Percentiles rank a stretch among this genome's conserved stretches.
Evolutionary conservation across 2,329 filamentous ascomycete species (phyloP).

Genomic region (Cladosporium halotolerans): DNA sequence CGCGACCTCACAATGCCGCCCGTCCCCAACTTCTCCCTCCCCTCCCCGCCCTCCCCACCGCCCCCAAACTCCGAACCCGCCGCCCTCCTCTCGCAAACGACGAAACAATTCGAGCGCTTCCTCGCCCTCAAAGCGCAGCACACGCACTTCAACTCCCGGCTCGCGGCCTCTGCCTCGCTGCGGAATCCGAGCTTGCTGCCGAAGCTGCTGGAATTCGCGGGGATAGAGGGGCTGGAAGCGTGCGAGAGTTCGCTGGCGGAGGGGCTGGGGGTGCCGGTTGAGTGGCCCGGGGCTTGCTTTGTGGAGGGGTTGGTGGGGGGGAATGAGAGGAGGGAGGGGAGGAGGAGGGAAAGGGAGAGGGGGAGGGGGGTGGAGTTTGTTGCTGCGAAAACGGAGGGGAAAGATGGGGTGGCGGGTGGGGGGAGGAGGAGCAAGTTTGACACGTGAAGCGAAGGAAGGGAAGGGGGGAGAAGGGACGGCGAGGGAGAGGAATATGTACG

Average conservation of each 20-base stretch:
- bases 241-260: slow-evolving; percentile 55
- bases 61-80: slow-evolving; percentile 28
- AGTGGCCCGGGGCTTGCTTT: slow-evolving; percentile 40
- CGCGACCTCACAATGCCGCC: slow-evolving; percentile 69
- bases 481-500: not conserved
- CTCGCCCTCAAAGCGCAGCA: slow-evolving; percentile 70
- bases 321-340: slow-evolving; percentile 36
- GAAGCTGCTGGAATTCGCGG: slow-evolving; percentile 66
- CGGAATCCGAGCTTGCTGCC: slow-evolving; percentile 67
- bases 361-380: slow-evolving; percentile 29
- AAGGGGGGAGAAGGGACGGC: too few relatives aligned
- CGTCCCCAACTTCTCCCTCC: slow-evolving; percentile 66
- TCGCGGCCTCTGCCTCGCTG: slow-evolving; percentile 60
- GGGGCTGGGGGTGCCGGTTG: slow-evolving; percentile 32
- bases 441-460: not conserved
- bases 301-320: slow-evolving; percentile 28
- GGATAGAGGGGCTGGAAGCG: slow-evolving; percentile 43
- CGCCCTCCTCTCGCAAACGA: slow-evolving; percentile 36
- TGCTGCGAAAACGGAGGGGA: slow-evolving; percentile 10
- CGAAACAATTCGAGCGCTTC: slow-evolving; percentile 66
- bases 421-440: slow-evolving; percentile 1
- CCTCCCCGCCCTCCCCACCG: slow-evolving; percentile 59
- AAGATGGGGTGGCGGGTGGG: not conserved
- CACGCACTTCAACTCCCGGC: slow-evolving; percentile 70
- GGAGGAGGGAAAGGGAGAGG: slow-evolving; percentile 26